Evolutionary conservation across 2,329 filamentous ascomycete species (phyloP).

Genomic region (Neonectria sp.): DNA sequence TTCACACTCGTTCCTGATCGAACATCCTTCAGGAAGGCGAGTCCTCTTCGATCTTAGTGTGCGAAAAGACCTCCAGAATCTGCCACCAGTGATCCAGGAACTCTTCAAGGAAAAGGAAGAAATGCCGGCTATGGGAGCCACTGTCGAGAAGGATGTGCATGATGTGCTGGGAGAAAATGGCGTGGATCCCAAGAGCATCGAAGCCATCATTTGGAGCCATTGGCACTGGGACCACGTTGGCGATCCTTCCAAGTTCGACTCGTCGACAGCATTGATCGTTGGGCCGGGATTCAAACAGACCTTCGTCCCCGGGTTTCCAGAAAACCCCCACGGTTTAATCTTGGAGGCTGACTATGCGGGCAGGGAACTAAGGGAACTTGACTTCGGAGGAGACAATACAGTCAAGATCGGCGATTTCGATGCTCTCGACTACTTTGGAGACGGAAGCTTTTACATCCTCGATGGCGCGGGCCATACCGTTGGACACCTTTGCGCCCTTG

Average conservation of each 20-base stretch:
- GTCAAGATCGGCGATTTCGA: conserved; percentile 52
- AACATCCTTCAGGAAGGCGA: conserved; percentile 2
- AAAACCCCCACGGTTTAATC: conserved; percentile 22
- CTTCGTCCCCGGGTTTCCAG: conserved; percentile 35
- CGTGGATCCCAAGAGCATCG: conserved; percentile 26
- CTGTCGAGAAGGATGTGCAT: conserved; percentile 1
- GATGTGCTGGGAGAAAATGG: conserved; percentile 8
- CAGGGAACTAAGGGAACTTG: conserved; percentile 31
- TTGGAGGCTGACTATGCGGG: conserved; percentile 38
- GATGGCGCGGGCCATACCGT: conserved; percentile 47
- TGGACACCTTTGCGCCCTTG: conserved; percentile 42
- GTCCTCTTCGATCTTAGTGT: conserved; percentile 16
- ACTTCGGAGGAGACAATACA: conserved; percentile 29
- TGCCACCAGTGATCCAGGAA: not conserved
- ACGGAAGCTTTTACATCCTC: conserved; percentile 59
- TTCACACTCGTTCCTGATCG: conserved; percentile 16
- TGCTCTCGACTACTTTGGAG: conserved; percentile 59
- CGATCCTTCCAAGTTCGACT: conserved; percentile 44
- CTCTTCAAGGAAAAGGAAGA: conserved; percentile 3
- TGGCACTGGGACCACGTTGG: conserved; percentile 50
- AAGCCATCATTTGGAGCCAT: conserved; percentile 49
- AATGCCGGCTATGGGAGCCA: not conserved
- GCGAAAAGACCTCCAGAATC: conserved; percentile 10
- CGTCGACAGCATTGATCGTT: conserved; percentile 43
- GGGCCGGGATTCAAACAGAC: conserved; percentile 41